A percentile compares a stretch with the other conserved stretches of the same genome.
Evolutionary conservation across 208 protist species (phyloP).

Genomic region (Willaertia magna): DNA sequence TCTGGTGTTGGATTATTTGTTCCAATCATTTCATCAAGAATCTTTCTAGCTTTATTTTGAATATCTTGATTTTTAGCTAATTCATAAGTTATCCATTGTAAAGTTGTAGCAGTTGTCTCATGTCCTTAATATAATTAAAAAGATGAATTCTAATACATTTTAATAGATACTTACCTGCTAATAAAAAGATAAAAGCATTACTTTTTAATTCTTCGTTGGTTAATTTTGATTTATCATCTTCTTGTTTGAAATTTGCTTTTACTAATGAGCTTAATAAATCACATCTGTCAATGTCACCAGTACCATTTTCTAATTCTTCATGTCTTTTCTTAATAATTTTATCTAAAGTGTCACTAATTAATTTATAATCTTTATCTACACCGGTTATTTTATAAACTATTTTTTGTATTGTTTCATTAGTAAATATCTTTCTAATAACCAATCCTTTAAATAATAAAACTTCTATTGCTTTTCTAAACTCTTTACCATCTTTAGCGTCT

Average conservation of each 20-base stretch:
- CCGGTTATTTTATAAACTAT: background rate
- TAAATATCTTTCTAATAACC: background rate
- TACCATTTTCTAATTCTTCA: background rate
- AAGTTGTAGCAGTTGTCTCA: background rate
- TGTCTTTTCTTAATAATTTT: background rate
- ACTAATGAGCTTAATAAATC: background rate
- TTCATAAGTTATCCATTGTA: background rate
- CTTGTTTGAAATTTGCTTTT: background rate
- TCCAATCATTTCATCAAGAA: too few species aligned
- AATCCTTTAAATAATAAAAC: background rate
- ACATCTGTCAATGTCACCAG: background rate
- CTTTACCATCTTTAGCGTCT: background rate
- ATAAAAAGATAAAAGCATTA: background rate
- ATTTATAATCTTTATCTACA: background rate
- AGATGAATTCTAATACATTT: too few species aligned
- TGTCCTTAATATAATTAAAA: too few species aligned
- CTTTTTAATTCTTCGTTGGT: background rate
- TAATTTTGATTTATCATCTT: too few species aligned
- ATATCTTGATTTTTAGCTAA: background rate
- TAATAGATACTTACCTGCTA: too few species aligned
- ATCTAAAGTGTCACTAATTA: background rate
- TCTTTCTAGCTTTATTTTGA: background rate
- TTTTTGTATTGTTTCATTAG: background rate
- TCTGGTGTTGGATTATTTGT: too few species aligned
- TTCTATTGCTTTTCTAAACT: background rate